Conservation (phyloP, 2,329 filamentous ascomycete species). For the Aspergillus clavatus region DNA sequence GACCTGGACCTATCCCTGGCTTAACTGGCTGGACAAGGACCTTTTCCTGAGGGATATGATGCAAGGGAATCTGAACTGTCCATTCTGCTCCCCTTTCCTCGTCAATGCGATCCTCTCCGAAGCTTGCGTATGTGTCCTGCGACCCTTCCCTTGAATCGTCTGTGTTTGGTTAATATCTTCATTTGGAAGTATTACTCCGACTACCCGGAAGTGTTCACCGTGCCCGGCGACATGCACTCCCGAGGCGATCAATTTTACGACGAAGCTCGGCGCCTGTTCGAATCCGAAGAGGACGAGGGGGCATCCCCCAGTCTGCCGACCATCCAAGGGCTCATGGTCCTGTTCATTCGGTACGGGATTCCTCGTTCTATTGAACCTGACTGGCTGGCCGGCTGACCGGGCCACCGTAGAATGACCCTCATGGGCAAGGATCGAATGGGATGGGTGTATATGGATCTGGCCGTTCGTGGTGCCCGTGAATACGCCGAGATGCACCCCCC, state of each 20-base stretch:
- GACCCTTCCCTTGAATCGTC: too few relatives aligned
- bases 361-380: too few relatives aligned
- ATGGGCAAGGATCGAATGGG: slow-evolving; percentile 29
- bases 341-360: slow-evolving; percentile 22
- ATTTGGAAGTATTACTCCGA: slow-evolving; percentile 24
- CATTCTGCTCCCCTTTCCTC: slow-evolving; percentile 31
- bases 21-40: slow-evolving; percentile 28
- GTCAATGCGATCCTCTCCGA: slow-evolving; percentile 33
- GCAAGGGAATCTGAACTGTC: slow-evolving; percentile 18
- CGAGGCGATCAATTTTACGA: slow-evolving; percentile 27
- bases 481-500: slow-evolving; percentile 14
- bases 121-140: slow-evolving; percentile 32
- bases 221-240: slow-evolving; percentile 20
- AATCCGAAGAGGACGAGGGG: slow-evolving; percentile 20
- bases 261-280: slow-evolving; percentile 26
- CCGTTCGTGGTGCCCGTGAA: slow-evolving; percentile 19
- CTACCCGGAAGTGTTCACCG: slow-evolving; percentile 23
- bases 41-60: slow-evolving; percentile 29
- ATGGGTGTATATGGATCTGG: slow-evolving; percentile 24
- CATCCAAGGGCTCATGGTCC: slow-evolving; percentile 23
- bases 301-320: slow-evolving; percentile 21
- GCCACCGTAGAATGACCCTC: slow-evolving; percentile 22
- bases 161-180: too few relatives aligned
- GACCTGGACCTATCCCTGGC: slow-evolving; percentile 29
- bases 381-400: too few relatives aligned